Evolutionary conservation across 2,329 filamentous ascomycete genomes (phyloP).

Genomic region (Neonectria neomacrospora): DNA sequence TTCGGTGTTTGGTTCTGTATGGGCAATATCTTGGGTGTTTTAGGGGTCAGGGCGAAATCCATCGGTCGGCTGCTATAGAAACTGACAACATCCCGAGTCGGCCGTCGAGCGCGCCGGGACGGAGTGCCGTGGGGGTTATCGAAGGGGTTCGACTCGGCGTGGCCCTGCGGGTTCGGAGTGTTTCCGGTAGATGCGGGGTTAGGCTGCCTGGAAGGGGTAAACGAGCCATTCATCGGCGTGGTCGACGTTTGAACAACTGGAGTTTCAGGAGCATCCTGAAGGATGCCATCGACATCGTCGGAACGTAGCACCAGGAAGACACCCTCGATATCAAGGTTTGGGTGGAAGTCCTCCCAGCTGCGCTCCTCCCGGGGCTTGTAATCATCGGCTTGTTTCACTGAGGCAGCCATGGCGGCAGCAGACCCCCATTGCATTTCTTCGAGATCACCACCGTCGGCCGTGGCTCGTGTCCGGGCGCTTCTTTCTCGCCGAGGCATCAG

Average conservation of each 20-base stretch:
- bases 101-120: conserved; percentile 54
- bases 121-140: conserved; percentile 50
- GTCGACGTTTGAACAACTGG: conserved; percentile 47
- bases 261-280: conserved; percentile 52
- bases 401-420: conserved; percentile 88
- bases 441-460: conserved; percentile 63
- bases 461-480: conserved; percentile 64
- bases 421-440: conserved; percentile 81
- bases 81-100: conserved; percentile 62
- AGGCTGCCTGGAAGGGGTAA: conserved; percentile 59
- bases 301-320: conserved; percentile 82
- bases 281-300: conserved; percentile 84
- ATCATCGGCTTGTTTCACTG: conserved; percentile 90
- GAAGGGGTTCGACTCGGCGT: conserved; percentile 46
- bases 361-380: conserved; percentile 98
- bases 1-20: conserved; percentile 82
- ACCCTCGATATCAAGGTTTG: conserved; percentile 89
- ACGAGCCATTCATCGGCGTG: conserved; percentile 53
- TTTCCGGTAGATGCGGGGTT: conserved; percentile 57
- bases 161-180: conserved; percentile 54
- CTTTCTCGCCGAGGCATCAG: conserved; percentile 66
- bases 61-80: conserved; percentile 63
- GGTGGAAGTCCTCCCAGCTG: conserved; percentile 98
- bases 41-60: conserved; percentile 59
- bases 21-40: conserved; percentile 75